Evolutionary conservation across 2,329 filamentous ascomycete genomes (phyloP).

Genomic region (Penicillium capsulatum): DNA sequence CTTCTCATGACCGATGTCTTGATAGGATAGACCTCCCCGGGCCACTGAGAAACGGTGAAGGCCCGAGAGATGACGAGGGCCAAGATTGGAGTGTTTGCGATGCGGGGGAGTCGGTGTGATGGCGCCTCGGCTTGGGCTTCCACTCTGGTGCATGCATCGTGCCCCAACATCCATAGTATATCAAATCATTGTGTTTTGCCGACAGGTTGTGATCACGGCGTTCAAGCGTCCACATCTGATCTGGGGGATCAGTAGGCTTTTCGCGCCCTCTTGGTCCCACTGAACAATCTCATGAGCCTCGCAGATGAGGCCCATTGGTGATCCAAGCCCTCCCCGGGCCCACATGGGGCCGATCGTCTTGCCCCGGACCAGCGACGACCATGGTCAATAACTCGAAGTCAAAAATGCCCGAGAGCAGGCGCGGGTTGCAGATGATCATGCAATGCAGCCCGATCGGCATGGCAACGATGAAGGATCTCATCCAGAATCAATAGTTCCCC

Average conservation of each 20-base stretch:
- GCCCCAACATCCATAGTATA: background rate
- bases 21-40: too few relatives aligned
- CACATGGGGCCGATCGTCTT: conserved; percentile 12
- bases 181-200: too few relatives aligned
- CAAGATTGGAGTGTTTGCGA: too few relatives aligned
- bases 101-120: too few relatives aligned
- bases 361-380: conserved; percentile 4
- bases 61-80: too few relatives aligned
- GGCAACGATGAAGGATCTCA: conserved; percentile 4
- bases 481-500: conserved; percentile 9
- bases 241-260: too few relatives aligned
- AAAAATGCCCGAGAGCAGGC: conserved; percentile 8
- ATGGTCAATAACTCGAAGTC: conserved; percentile 2
- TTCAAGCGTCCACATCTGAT: background rate
- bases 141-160: background rate
- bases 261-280: conserved; percentile 5
- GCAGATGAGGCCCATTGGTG: conserved; percentile 9
- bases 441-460: conserved; percentile 2
- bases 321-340: conserved; percentile 1
- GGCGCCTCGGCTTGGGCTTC: too few relatives aligned
- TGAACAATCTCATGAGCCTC: conserved; percentile 12
- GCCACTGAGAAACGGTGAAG: too few relatives aligned
- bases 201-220: background rate
- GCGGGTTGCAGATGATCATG: conserved; percentile 4
- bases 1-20: too few relatives aligned